A percentile compares a stretch with the other conserved stretches of the same genome.
Conservation (phyloP, 768 basidiomycete species). For the Tricholoma bakamatsutake region DNA sequence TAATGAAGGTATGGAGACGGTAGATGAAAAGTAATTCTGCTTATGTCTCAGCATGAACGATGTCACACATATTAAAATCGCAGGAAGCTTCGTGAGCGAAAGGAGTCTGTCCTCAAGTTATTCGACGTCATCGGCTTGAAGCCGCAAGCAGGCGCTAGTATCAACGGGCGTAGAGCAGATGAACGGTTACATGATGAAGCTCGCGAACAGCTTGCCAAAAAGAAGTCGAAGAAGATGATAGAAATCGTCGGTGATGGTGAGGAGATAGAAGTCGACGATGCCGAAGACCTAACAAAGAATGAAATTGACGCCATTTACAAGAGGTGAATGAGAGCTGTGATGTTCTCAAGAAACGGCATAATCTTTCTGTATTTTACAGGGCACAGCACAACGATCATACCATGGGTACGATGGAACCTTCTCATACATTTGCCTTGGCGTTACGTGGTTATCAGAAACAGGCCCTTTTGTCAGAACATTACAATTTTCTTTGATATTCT, state of each 20-base stretch:
- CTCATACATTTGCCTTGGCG: constrained; percentile 65
- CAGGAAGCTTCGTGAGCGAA: constrained; percentile 69
- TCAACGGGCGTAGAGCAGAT: constrained; percentile 26
- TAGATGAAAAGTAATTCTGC: constrained; percentile 52
- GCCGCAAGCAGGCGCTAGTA: constrained; percentile 46
- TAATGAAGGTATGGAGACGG: constrained; percentile 76
- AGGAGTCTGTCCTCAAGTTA: constrained; percentile 62
- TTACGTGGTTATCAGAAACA: constrained; percentile 92
- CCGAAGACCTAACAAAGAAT: constrained; percentile 74
- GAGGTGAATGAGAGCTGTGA: constrained; percentile 42
- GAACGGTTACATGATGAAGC: constrained; percentile 33
- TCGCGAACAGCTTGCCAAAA: constrained; percentile 35
- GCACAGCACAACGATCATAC: constrained; percentile 76
- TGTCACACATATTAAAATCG: not conserved
- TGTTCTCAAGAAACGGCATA: not conserved
- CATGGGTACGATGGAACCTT: constrained; percentile 79
- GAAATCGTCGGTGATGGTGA: constrained; percentile 80
- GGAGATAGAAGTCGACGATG: constrained; percentile 80
- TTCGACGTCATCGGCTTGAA: constrained; percentile 71
- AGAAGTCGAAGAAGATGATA: constrained; percentile 38
- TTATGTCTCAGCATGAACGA: not conserved
- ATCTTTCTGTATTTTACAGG: constrained; percentile 31
- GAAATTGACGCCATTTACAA: constrained; percentile 82
- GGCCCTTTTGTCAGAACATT: constrained; percentile 57
- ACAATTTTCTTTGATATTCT: not conserved